Percentiles rank a stretch among this genome's conserved stretches.
Conservation (phyloP, 2,329 filamentous ascomycete species). For the Cryphonectria naterciae region DNA sequence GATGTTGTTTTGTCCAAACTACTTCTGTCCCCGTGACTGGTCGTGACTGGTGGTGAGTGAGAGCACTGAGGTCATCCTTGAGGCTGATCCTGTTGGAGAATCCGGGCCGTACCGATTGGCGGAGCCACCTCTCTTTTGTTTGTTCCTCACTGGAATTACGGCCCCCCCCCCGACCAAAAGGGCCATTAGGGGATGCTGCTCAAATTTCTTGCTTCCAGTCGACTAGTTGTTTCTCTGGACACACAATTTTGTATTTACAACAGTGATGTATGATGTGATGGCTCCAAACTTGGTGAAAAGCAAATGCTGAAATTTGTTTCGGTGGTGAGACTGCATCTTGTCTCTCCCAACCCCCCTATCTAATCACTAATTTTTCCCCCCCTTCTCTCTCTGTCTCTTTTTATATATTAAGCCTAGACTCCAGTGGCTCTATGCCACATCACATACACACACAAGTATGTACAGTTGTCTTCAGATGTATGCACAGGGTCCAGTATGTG, state of each 20-base stretch:
- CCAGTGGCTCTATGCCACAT: conserved; percentile 13
- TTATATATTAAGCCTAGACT: conserved; percentile 11
- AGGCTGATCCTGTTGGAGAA: conserved; percentile 1
- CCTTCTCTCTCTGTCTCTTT: background rate
- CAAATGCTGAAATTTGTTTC: conserved; percentile 1
- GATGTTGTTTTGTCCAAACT: background rate
- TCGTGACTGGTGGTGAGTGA: background rate
- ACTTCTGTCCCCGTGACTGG: background rate
- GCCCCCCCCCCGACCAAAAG: background rate
- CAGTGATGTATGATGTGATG: background rate
- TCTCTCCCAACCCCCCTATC: background rate
- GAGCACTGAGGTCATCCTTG: conserved; percentile 7
- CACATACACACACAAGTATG: conserved; percentile 2
- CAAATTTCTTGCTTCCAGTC: background rate
- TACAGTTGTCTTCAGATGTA: conserved; percentile 10
- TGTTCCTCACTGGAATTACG: background rate
- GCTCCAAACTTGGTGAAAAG: background rate
- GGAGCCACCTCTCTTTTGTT: background rate
- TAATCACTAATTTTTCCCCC: conserved; percentile 8
- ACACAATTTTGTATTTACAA: background rate
- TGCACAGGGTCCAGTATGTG: background rate
- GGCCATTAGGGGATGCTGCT: background rate
- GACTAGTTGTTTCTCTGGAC: background rate
- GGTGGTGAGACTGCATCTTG: background rate
- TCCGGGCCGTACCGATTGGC: background rate